phyloP scores from a whole-genome alignment of 176 grass and related monocot species.

The Bolboschoenus planiculmis region DNA sequence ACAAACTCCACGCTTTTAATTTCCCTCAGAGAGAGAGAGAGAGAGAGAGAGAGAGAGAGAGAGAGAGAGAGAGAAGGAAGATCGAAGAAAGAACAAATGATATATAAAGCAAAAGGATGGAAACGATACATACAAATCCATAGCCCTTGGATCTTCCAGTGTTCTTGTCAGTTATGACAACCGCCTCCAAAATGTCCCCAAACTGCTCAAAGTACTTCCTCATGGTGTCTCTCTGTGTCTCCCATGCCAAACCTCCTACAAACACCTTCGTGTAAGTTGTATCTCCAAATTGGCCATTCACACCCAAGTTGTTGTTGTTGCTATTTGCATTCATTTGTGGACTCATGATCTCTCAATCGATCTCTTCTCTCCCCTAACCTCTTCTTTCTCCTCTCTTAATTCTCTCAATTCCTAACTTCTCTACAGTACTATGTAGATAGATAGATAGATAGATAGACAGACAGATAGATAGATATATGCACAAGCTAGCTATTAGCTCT shows the following conservation, averaged over 20 bases:
- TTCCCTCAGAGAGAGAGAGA: neutral
- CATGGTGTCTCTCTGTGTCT: conserved; percentile 97
- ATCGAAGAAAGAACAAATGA: neutral
- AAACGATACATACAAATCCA: conserved; percentile 69
- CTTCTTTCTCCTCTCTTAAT: neutral
- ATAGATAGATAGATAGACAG: no score
- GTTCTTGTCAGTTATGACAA: conserved; percentile 98
- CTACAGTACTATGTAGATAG: conserved; percentile 5
- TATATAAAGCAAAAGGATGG: neutral
- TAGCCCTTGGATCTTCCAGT: conserved; percentile 98
- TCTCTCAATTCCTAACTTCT: neutral
- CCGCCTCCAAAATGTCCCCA: conserved; percentile 93
- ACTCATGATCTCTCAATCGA: conserved; percentile 20
- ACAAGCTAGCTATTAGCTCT: conserved; percentile 4
- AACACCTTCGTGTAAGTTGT: conserved; percentile 99
- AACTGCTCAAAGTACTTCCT: conserved; percentile 98
- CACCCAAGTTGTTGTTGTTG: conserved; percentile 30
- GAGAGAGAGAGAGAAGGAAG: neutral
- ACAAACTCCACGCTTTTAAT: neutral
- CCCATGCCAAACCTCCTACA: conserved; percentile 92
- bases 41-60: no score
- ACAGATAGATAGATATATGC: neutral
- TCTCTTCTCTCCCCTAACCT: neutral
- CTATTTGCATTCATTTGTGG: conserved; percentile 27
- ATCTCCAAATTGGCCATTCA: conserved; percentile 88